phyloP scores from a whole-genome alignment of 2,329 filamentous ascomycete genomes.

The Bipolaris sorokiniana region DNA sequence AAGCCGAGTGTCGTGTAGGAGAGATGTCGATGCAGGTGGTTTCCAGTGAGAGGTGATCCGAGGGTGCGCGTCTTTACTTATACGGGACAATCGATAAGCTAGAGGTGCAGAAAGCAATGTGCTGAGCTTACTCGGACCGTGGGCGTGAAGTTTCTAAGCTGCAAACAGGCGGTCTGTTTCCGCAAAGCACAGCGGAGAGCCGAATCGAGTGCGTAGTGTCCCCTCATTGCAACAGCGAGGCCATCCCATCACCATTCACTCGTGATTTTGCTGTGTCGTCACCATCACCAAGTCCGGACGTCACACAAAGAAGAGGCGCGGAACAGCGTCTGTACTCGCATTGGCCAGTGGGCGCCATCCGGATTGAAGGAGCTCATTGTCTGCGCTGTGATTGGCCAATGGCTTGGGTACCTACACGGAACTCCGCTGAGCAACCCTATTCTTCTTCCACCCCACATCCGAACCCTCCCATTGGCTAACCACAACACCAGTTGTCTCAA shows the following conservation, averaged over 20 bases:
- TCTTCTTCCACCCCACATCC: neutral
- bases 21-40: neutral
- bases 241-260: neutral
- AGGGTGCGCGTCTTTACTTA: neutral
- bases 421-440: neutral
- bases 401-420: neutral
- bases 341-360: neutral
- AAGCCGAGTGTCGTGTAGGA: neutral
- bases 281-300: conserved; percentile 9
- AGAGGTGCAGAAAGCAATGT: neutral
- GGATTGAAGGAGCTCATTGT: neutral
- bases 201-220: neutral
- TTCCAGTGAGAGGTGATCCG: neutral
- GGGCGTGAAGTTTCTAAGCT: neutral
- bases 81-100: neutral
- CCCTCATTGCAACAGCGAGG: neutral
- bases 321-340: neutral
- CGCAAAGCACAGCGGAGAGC: conserved; percentile 10
- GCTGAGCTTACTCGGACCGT: neutral
- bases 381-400: conserved; percentile 1
- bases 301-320: neutral
- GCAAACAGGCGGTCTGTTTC: neutral
- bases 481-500: too few relatives aligned
- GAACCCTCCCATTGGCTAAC: neutral
- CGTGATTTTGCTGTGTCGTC: conserved; percentile 13